Base-by-base conservation (phyloP, 1,284 basidiomycete genomes). In the Cryptococcus sp. region DNA sequence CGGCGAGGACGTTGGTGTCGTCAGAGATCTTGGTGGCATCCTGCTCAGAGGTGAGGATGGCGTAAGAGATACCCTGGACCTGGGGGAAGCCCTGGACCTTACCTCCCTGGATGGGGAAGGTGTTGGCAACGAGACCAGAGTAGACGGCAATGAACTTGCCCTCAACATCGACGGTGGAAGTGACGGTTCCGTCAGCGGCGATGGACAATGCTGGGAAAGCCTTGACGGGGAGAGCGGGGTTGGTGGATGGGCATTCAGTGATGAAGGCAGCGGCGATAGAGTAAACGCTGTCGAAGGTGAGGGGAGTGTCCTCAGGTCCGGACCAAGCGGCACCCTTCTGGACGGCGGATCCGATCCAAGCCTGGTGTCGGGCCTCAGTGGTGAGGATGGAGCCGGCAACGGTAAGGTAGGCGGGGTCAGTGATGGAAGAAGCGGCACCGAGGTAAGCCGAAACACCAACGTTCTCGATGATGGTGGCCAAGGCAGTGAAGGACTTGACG, bases 381-480 rank as follows among this genome's bases (percentile, higher is more conserved):
- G 88, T 87, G 68, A 88, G 70, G 73, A 91, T 91, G 24, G 84
- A 83, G 7, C 80, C 88, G 45, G 87, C 87, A 25, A 83, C 80
- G 50, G 69, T 64, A 32, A 72, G 50, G 62, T 68, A 66, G 37
- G 61, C 60, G 45, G 62, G 47, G 52, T 74, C 64, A 39, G 63
- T 51, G 62, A 73, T 64, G 49, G 86, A 80, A 50, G 81, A 78
- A 7, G 85, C 83, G 48, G 83, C 87, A 55, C 88, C 88, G 37
- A 89, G 81, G 76, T 91, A 91, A 51, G 87, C 87, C 32, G 79
- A 76, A 45, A 89, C 86, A 63, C 89, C 88, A 49, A 89, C 80
- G 57, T 83, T 81, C 78, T 91, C 89, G 21, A 91, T 82, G 3
- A 85, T 74, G 58, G 87, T 85, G 2, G 88, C 87, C n/a, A 81